These are phyloP conservation scores for Mycena haematopus DNA, from an alignment of 768 basidiomycete species.

Conservation along the genomic window DNA sequence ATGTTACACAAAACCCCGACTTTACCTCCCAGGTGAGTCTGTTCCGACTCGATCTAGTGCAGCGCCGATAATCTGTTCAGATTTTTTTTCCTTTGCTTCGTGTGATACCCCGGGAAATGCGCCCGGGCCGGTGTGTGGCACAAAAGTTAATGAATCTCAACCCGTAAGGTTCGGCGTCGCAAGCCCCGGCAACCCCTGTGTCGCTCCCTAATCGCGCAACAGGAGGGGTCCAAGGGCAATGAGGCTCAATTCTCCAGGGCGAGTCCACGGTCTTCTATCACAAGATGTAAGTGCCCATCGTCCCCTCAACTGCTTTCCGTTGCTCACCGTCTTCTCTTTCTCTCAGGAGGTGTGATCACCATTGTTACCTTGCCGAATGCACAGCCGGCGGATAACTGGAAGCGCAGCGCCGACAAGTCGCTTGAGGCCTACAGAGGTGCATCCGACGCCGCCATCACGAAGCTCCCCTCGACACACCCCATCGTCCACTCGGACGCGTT, in stretches of 20 bases:
- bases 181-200: too few relatives aligned
- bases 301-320: conserved; percentile 11
- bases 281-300: conserved; percentile 78
- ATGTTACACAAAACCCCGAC: too few relatives aligned
- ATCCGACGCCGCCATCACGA: conserved; percentile 94
- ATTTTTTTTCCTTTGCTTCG: too few relatives aligned
- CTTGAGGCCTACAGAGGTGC: conserved; percentile 97
- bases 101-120: too few relatives aligned
- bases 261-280: conserved; percentile 99
- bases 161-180: too few relatives aligned
- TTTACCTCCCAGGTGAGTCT: too few relatives aligned
- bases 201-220: conserved; percentile 97
- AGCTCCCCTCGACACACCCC: conserved; percentile 95
- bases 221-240: conserved; percentile 98
- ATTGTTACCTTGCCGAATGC: conserved; percentile 98
- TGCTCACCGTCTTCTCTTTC: conserved; percentile 29
- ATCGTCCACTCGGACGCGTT: too few relatives aligned
- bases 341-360: conserved; percentile 97
- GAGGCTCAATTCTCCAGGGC: conserved; percentile 91
- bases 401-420: conserved; percentile 96
- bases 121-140: too few relatives aligned
- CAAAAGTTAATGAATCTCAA: too few relatives aligned
- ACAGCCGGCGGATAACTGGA: conserved; percentile 97
- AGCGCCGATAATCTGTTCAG: too few relatives aligned
- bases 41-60: too few relatives aligned